Base-by-base conservation (phyloP, 495 filamentous ascomycete species). In the Talaromyces borbonicus region DNA sequence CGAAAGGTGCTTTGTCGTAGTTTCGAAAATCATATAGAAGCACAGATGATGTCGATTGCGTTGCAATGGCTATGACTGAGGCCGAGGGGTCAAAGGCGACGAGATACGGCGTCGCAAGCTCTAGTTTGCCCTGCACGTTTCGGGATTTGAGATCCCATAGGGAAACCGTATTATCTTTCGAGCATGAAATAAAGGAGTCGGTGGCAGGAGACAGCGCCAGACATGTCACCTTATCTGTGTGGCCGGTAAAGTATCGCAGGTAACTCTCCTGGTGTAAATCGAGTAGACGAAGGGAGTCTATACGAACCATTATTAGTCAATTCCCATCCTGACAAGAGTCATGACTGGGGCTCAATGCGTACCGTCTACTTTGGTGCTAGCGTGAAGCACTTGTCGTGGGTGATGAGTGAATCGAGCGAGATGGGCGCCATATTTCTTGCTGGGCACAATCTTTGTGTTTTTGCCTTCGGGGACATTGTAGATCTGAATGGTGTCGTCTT, bases 191-290 rank as follows among this genome's bases (percentile, higher is more conserved):
- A 68, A 97, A 96, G 47, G 83, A 77, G 61, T 99, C 92, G 49
- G 75, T 75, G 20, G 83, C 79, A 65, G 66, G 73, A 9, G 67
- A 70, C 16, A 74, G 55, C 7, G 84, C 71, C 9, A 99, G 71
- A 45, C 69, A 82, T 18, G 90, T 96, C 9, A 99, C 92, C 18
- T 81, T 66, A 15, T 74, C 80, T 20, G 81, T 81, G 65, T 96
- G 92, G 35, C 89, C 92, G 20, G 80, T 78, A 57, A 97, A 97
- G 65, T 99, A 99, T 41, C 93, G 83, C 47, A 97, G 78, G 57
- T 90, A 99, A 23, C 78, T 80, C 65, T 95, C 95, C 54, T 96
- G 90, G 60, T 97, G 93, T 5, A 90, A 85, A 7, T 87, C 86
- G 30, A 99, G 79, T 61, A 95, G 86, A 47, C 92, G 78, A 30